These are phyloP conservation scores for Malus orientalis DNA, from an alignment of 306 rosid genomes.

Conservation along the genomic window DNA sequence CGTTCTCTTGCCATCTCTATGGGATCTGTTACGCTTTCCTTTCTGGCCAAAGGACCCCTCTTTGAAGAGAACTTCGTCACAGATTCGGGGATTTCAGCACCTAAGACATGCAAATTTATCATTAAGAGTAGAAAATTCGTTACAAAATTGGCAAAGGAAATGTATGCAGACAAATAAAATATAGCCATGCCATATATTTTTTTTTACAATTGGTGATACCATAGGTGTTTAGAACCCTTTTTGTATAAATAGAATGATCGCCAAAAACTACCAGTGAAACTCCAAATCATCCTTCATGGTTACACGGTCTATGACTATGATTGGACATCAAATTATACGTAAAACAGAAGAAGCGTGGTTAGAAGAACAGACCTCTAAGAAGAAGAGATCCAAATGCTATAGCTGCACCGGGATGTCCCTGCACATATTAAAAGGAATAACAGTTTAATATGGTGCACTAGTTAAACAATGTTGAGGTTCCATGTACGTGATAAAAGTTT, in stretches of 20 bases:
- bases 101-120: constrained; percentile 31
- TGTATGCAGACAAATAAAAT: not conserved
- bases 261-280: not conserved
- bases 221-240: not conserved
- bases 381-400: constrained; percentile 93
- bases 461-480: not conserved
- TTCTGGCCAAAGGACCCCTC: constrained; percentile 36
- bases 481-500: not conserved
- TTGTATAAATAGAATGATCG: not conserved
- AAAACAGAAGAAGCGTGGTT: constrained; percentile 5
- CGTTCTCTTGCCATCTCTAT: constrained; percentile 80
- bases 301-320: not conserved
- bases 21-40: constrained; percentile 33
- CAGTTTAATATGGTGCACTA: not conserved
- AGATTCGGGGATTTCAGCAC: constrained; percentile 66
- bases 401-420: constrained; percentile 96
- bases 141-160: not conserved
- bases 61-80: constrained; percentile 36
- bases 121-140: not conserved
- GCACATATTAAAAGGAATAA: constrained; percentile 6
- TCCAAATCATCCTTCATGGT: not conserved
- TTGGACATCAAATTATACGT: not conserved
- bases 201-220: not conserved
- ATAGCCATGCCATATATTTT: not conserved
- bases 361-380: constrained; percentile 56